Conservation (phyloP, 768 basidiomycete genomes). For the Mycena crocata region DNA sequence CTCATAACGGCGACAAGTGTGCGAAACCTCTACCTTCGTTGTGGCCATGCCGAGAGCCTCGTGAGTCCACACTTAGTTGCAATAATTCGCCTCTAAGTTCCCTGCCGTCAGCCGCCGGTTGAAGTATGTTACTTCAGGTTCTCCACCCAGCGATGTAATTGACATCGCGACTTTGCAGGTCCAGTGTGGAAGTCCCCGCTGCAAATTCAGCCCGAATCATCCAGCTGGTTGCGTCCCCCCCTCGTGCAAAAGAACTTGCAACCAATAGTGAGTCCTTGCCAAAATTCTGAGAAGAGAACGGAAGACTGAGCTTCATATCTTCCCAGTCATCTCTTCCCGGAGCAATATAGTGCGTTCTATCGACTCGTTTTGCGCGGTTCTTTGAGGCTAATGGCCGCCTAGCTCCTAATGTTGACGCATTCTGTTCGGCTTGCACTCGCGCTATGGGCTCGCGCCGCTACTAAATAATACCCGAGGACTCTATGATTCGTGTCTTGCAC, state of each 20-base stretch:
- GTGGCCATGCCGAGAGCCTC: slow-evolving; percentile 58
- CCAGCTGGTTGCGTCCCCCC: slow-evolving; percentile 55
- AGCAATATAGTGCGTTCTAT: slow-evolving; percentile 56
- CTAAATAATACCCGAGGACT: slow-evolving; percentile 14
- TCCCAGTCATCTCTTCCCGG: slow-evolving; percentile 55
- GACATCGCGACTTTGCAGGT: slow-evolving; percentile 49
- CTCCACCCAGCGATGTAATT: background rate
- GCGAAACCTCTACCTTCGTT: slow-evolving; percentile 59
- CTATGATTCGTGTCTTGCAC: slow-evolving; percentile 1
- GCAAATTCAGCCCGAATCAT: slow-evolving; percentile 68
- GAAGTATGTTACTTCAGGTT: slow-evolving; percentile 9
- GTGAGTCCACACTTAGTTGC: slow-evolving; percentile 42
- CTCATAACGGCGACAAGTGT: slow-evolving; percentile 46
- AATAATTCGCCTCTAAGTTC: slow-evolving; percentile 11
- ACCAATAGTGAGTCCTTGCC: slow-evolving; percentile 57
- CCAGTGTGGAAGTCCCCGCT: slow-evolving; percentile 55
- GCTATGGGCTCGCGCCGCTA: slow-evolving; percentile 34
- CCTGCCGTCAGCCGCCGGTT: slow-evolving; percentile 31
- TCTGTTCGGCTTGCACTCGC: slow-evolving; percentile 55
- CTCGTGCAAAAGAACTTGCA: slow-evolving; percentile 56
- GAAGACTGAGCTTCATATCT: slow-evolving; percentile 9
- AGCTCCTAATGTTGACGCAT: slow-evolving; percentile 57
- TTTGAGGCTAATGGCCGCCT: slow-evolving; percentile 14
- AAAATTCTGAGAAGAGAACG: slow-evolving; percentile 9
- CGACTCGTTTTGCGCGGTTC: background rate